Evolutionary conservation across 352 stramenopile species (phyloP).

Genomic region (Phytophthora europaea): DNA sequence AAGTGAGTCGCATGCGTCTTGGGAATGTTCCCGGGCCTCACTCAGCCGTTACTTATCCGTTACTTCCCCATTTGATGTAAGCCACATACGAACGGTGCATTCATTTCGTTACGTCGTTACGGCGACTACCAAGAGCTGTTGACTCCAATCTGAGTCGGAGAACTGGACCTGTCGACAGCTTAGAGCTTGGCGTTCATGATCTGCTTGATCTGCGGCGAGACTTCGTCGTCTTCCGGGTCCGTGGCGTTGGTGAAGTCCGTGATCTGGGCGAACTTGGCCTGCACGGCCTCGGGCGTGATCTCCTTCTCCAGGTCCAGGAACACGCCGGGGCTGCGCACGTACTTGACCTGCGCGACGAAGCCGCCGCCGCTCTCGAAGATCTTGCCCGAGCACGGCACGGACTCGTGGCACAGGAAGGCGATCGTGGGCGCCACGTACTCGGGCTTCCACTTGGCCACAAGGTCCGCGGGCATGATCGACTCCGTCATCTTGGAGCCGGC

Average conservation of each 20-base stretch:
- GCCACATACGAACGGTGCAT: constrained; percentile 26
- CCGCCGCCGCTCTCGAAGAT: constrained; percentile 90
- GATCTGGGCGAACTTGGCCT: constrained; percentile 79
- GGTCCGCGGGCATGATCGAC: constrained; percentile 84
- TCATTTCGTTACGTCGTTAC: constrained; percentile 41
- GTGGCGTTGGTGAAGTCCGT: constrained; percentile 81
- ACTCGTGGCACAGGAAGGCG: constrained; percentile 89
- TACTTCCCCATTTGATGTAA: constrained; percentile 2
- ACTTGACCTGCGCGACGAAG: constrained; percentile 88
- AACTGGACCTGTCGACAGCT: constrained; percentile 5
- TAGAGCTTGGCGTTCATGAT: constrained; percentile 82
- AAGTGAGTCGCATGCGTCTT: constrained; percentile 24
- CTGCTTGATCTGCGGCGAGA: constrained; percentile 85
- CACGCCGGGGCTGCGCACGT: constrained; percentile 69
- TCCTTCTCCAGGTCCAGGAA: constrained; percentile 80
- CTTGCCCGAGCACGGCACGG: constrained; percentile 71
- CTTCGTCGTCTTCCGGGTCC: constrained; percentile 82
- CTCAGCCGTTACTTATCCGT: constrained; percentile 6
- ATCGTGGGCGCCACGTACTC: constrained; percentile 92
- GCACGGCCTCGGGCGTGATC: constrained; percentile 82
- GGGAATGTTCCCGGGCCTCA: constrained; percentile 1
- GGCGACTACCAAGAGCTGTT: constrained; percentile 8
- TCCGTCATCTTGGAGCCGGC: constrained; percentile 91
- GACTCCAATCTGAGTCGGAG: constrained; percentile 12
- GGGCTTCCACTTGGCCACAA: constrained; percentile 88